These are phyloP conservation scores for Corylus americana DNA, from an alignment of 306 rosid genomes.

Conservation along the genomic window DNA sequence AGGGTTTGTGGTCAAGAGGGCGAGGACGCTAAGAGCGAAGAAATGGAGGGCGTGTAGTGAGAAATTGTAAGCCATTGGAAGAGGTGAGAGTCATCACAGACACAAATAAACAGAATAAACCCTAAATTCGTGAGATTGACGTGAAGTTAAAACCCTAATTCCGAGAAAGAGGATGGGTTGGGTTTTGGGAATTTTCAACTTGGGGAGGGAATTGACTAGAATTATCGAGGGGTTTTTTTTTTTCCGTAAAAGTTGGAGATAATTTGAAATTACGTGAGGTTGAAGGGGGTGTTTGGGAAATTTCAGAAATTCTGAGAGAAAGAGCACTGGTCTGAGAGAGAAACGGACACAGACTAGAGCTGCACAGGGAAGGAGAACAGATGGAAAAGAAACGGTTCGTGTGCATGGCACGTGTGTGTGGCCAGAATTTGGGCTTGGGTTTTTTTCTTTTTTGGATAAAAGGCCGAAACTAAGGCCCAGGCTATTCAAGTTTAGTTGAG, in stretches of 20 bases:
- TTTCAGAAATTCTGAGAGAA: neutral
- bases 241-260: neutral
- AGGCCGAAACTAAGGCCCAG: no score
- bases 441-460: no score
- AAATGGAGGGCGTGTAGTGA: slow-evolving; percentile 23
- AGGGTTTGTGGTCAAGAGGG: slow-evolving; percentile 29
- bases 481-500: no score
- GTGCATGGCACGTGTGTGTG: slow-evolving; percentile 24
- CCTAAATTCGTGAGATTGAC: neutral
- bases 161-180: neutral
- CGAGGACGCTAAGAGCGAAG: slow-evolving; percentile 19
- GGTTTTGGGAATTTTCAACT: neutral
- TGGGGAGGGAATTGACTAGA: slow-evolving; percentile 8
- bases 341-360: slow-evolving; percentile 11
- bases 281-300: neutral
- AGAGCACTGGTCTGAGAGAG: neutral
- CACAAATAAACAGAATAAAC: slow-evolving; percentile 6
- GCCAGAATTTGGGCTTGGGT: no score
- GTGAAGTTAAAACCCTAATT: neutral
- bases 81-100: slow-evolving; percentile 44
- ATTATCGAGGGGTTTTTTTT: neutral
- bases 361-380: neutral
- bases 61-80: slow-evolving; percentile 56
- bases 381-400: neutral
- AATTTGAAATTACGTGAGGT: neutral